Conservation (phyloP, 768 basidiomycete genomes). For the Kwoniella europaea region DNA sequence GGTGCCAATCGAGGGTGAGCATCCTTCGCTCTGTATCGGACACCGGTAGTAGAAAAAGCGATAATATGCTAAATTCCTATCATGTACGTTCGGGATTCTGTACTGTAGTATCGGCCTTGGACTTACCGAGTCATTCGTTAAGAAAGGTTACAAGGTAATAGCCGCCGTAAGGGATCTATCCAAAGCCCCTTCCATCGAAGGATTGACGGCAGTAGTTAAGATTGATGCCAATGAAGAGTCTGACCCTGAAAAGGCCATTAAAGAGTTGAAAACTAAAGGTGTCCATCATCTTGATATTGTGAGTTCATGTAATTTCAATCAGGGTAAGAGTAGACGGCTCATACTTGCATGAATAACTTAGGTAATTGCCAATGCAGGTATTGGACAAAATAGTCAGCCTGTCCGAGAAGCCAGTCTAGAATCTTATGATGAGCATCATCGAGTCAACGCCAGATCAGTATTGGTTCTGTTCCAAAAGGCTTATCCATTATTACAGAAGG, state of each 20-base stretch:
- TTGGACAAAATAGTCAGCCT: background rate
- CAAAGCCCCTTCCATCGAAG: conserved; percentile 11
- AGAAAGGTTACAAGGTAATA: conserved; percentile 22
- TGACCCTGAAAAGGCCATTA: conserved; percentile 3
- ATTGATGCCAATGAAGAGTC: conserved; percentile 9
- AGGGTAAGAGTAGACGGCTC: background rate
- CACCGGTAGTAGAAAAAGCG: background rate
- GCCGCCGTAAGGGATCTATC: conserved; percentile 21
- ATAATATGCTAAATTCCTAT: background rate
- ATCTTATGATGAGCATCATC: background rate
- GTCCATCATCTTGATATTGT: background rate
- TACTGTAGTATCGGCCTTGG: conserved; percentile 12
- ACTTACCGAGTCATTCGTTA: conserved; percentile 8
- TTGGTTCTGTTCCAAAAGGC: conserved; percentile 26
- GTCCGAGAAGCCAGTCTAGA: background rate
- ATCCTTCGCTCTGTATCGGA: background rate
- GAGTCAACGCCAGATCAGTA: conserved; percentile 14
- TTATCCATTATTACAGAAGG: conserved; percentile 10
- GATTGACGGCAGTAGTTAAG: conserved; percentile 11
- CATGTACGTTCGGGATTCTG: no score
- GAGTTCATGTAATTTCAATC: background rate
- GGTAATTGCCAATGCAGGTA: conserved; percentile 11
- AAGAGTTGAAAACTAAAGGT: background rate
- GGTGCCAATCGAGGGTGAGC: conserved; percentile 29
- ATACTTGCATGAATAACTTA: background rate